Base-by-base conservation (phyloP, 805 yeast genomes). In the Clavispora asparagi region DNA sequence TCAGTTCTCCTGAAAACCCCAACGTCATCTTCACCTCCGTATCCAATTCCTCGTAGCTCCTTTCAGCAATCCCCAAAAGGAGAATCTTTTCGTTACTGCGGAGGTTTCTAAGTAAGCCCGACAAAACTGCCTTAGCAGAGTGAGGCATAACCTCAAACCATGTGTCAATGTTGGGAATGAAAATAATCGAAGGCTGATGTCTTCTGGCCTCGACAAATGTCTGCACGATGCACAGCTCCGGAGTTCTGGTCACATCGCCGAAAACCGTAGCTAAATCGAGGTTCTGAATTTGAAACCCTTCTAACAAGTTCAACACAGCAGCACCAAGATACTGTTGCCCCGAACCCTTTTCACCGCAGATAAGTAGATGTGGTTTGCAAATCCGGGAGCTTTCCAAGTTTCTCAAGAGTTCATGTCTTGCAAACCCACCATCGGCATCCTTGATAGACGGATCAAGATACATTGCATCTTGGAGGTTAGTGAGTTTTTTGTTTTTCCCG, bases 271-370 rank as follows among this genome's bases (percentile, higher is more conserved):
- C 86, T 47, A 94, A 68, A 60, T 94, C 99, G 37, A 94, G 71
- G 1, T 86, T 79, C 61, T 94, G 97, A 12, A 89, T 83, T 58
- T 89, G 92, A 57, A 84, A 88, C 0, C 97, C 96, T 65, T 94
- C 99, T 43, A 94, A 68, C 53, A 81, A 76, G 57, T 89, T 85
- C 43, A 92, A 69, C 9, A 91, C 71, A 0, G 98, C 97, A 2
- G 90, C 74, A 4, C 90, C 85, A 8, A 94, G 61, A 61, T 92
- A 90, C 52, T 81, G 85, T 58, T 91, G 97, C 1, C 98, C 99
- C 63, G 79, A 79, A 0, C 98, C 97, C 12, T 73, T 67, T 1
- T 71, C 68, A 6, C 98, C 97, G 39, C 81, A 67, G 2, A 94
- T 71, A 26, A 90, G 67, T 29, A 94, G 65, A 52, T 94, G 78